A percentile compares a stretch with the other conserved stretches of the same genome.
These are phyloP conservation scores for Monascus purpureus DNA, from an alignment of 495 filamentous ascomycete species.

Conservation along the genomic window DNA sequence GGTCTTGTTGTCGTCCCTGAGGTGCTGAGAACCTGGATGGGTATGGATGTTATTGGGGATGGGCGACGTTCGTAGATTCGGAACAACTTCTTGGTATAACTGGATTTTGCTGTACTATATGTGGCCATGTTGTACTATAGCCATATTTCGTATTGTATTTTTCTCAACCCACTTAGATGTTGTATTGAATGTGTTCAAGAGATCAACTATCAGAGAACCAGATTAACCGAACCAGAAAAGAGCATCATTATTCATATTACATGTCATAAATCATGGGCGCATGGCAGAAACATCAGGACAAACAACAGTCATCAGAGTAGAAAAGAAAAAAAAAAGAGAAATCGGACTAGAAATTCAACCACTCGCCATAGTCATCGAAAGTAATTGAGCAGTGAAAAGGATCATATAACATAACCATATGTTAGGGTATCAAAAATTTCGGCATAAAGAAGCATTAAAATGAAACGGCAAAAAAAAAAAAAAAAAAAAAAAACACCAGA, in stretches of 20 bases:
- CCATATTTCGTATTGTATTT: too few species aligned
- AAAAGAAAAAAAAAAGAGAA: neutral
- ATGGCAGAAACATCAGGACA: neutral
- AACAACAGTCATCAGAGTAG: neutral
- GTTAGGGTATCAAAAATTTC: conserved; percentile 1
- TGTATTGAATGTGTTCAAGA: too few species aligned
- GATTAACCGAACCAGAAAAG: too few species aligned
- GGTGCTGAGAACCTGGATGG: conserved; percentile 69
- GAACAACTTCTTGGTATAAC: neutral
- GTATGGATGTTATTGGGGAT: conserved; percentile 44
- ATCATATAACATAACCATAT: too few species aligned
- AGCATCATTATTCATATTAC: too few species aligned
- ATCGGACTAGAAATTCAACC: neutral
- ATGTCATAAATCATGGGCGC: too few species aligned
- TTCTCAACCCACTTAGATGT: too few species aligned
- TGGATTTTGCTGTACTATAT: neutral
- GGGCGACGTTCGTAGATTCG: neutral
- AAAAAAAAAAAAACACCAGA: conserved; percentile 37
- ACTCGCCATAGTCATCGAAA: too few species aligned
- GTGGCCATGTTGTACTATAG: neutral
- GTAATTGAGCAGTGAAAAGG: too few species aligned
- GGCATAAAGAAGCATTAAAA: conserved; percentile 1
- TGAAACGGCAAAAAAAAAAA: neutral
- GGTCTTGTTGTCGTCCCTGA: conserved; percentile 59
- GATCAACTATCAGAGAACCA: too few species aligned